These are phyloP conservation scores for Ascochyta fabae DNA, from an alignment of 2,329 filamentous ascomycete genomes.

Conservation along the genomic window DNA sequence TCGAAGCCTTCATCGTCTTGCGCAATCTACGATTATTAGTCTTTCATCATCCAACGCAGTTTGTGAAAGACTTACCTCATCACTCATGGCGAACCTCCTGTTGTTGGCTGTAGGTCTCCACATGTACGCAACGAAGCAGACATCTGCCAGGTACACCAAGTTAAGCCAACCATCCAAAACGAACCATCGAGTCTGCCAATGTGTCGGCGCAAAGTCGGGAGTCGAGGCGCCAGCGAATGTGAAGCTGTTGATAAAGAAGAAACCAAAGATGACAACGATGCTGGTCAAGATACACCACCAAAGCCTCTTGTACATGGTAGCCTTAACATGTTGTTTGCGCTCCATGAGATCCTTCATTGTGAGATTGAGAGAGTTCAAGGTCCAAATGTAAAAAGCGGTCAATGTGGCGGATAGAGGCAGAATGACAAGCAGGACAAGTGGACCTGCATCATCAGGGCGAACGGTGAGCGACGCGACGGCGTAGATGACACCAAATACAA, in stretches of 20 bases:
- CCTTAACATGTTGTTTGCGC: conserved; percentile 91
- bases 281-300: conserved; percentile 97
- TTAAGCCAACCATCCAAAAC: conserved; percentile 97
- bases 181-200: conserved; percentile 98
- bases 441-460: conserved; percentile 86
- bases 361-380: conserved; percentile 88
- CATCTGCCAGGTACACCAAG: conserved; percentile 91
- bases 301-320: conserved; percentile 94
- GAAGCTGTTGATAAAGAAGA: conserved; percentile 98
- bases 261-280: conserved; percentile 94
- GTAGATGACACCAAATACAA: conserved; percentile 93
- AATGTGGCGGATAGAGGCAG: conserved; percentile 89
- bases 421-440: conserved; percentile 89
- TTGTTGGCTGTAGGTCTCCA: conserved; percentile 98
- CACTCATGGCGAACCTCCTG: conserved; percentile 96
- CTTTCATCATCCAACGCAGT: neutral
- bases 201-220: conserved; percentile 89
- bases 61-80: conserved; percentile 67
- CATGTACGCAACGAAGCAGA: conserved; percentile 90
- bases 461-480: conserved; percentile 87
- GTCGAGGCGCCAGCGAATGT: conserved; percentile 85
- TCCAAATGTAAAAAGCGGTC: conserved; percentile 99
- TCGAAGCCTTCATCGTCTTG: conserved; percentile 99
- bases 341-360: conserved; percentile 97
- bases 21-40: conserved; percentile 68